These are phyloP conservation scores for Nitzschia sp. DNA, from an alignment of 108 stramenopile species.

Conservation along the genomic window DNA sequence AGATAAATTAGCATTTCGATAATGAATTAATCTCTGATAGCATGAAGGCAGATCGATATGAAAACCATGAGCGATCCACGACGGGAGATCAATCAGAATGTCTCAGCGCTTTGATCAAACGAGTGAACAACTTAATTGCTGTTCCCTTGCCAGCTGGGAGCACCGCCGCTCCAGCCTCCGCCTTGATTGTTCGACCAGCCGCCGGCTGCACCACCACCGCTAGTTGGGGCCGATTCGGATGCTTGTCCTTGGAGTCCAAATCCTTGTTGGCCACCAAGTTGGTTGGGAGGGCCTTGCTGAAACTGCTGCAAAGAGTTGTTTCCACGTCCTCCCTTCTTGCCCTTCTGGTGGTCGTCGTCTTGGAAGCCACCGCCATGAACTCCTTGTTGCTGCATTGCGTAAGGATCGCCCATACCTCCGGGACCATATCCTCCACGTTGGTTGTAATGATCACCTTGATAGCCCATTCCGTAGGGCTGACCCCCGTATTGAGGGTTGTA, in stretches of 20 bases:
- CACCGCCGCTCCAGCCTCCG: constrained; percentile 46
- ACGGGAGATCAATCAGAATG: no score
- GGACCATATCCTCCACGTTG: constrained; percentile 65
- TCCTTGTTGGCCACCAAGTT: constrained; percentile 45
- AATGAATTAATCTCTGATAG: no score
- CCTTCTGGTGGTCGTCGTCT: constrained; percentile 61
- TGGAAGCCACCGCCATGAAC: constrained; percentile 51
- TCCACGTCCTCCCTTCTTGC: constrained; percentile 52
- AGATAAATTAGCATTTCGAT: no score
- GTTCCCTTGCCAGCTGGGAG: constrained; percentile 45
- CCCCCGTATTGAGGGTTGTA: constrained; percentile 75
- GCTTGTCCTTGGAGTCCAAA: constrained; percentile 61
- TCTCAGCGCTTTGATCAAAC: no score
- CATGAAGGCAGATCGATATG: no score
- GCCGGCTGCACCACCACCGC: constrained; percentile 53
- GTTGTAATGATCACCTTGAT: constrained; percentile 45
- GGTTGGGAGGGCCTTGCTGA: constrained; percentile 52
- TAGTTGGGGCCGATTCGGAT: constrained; percentile 32
- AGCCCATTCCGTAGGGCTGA: constrained; percentile 64
- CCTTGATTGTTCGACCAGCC: constrained; percentile 50
- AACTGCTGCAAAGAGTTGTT: constrained; percentile 48
- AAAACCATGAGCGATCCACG: no score
- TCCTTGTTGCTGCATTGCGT: constrained; percentile 64
- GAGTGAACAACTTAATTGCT: neutral
- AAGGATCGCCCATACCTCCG: constrained; percentile 51